Evolutionary conservation across 192 early-diverging fungal genomes (phyloP).

Genomic region (Dimargaris cristalligena): DNA sequence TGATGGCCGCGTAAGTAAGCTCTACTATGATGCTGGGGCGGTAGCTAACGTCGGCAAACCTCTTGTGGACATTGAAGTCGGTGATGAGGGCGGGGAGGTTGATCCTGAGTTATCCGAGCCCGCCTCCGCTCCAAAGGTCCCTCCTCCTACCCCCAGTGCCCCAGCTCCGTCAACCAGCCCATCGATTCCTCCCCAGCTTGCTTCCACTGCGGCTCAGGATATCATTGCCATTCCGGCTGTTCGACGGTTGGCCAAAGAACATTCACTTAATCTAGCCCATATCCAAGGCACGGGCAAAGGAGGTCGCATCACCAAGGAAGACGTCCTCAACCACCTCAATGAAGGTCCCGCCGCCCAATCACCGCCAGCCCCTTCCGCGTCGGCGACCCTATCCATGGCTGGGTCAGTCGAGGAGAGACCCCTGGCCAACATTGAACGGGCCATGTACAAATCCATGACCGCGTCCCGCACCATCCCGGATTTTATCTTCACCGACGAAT

Average conservation of each 20-base stretch:
- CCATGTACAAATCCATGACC: constrained; percentile 96
- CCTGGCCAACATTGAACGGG: constrained; percentile 79
- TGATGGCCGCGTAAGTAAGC: constrained; percentile 63
- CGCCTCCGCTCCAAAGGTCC: not conserved
- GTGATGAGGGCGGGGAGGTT: constrained; percentile 13
- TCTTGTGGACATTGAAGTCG: constrained; percentile 66
- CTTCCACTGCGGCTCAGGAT: constrained; percentile 17
- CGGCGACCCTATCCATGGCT: constrained; percentile 14
- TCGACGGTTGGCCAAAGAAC: constrained; percentile 63
- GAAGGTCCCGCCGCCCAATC: constrained; percentile 13
- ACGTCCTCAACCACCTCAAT: constrained; percentile 44
- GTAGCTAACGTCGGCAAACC: constrained; percentile 85
- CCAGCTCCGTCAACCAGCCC: not conserved
- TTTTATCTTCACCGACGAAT: constrained; percentile 86
- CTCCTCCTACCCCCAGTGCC: constrained; percentile 5
- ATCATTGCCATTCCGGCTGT: constrained; percentile 81
- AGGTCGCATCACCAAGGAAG: constrained; percentile 84
- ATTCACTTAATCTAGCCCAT: constrained; percentile 49
- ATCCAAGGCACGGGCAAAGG: constrained; percentile 68
- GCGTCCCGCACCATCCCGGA: constrained; percentile 82
- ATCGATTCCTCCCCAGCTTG: constrained; percentile 4
- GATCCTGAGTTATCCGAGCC: constrained; percentile 14
- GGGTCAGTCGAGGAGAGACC: constrained; percentile 37
- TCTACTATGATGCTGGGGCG: constrained; percentile 69
- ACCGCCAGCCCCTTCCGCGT: constrained; percentile 14